These are phyloP conservation scores for Ophiostoma fasciatum DNA, from an alignment of 2,329 filamentous ascomycete species.

Conservation along the genomic window DNA sequence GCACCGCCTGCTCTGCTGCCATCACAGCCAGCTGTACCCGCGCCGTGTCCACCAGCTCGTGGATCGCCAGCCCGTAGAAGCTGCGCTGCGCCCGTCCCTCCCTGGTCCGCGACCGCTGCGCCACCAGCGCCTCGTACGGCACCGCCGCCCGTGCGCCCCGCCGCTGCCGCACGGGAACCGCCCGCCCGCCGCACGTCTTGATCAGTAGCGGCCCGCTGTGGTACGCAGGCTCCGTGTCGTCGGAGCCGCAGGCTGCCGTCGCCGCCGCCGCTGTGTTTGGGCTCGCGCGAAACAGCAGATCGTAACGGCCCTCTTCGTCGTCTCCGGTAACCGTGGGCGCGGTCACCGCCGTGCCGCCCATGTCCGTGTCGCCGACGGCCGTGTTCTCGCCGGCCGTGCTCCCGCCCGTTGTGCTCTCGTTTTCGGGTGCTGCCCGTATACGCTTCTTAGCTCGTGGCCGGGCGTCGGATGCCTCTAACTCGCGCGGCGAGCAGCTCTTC, in stretches of 20 bases:
- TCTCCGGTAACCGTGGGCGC: background rate
- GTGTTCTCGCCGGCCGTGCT: background rate
- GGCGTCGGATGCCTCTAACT: background rate
- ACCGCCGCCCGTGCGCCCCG: conserved; percentile 26
- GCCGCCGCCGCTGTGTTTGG: background rate
- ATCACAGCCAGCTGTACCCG: conserved; percentile 37
- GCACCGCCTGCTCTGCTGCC: background rate
- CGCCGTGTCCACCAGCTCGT: conserved; percentile 62
- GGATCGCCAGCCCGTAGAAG: conserved; percentile 90
- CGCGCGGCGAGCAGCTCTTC: background rate
- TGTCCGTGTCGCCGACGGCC: no score
- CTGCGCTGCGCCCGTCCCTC: conserved; percentile 55
- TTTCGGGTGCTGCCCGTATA: background rate
- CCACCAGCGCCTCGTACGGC: conserved; percentile 53
- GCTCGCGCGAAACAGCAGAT: no score
- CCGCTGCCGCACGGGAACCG: conserved; percentile 40
- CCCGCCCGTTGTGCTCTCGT: background rate
- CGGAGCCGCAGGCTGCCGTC: background rate
- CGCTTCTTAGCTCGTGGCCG: conserved; percentile 4
- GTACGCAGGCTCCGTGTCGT: background rate
- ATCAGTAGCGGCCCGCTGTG: background rate
- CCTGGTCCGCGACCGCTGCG: conserved; percentile 49
- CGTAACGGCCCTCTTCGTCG: conserved; percentile 11
- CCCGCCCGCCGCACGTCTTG: conserved; percentile 40
- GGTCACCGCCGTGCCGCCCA: no score